Evolutionary conservation across 441 rosid species (phyloP).

Genomic region (Corymbia calophylla): DNA sequence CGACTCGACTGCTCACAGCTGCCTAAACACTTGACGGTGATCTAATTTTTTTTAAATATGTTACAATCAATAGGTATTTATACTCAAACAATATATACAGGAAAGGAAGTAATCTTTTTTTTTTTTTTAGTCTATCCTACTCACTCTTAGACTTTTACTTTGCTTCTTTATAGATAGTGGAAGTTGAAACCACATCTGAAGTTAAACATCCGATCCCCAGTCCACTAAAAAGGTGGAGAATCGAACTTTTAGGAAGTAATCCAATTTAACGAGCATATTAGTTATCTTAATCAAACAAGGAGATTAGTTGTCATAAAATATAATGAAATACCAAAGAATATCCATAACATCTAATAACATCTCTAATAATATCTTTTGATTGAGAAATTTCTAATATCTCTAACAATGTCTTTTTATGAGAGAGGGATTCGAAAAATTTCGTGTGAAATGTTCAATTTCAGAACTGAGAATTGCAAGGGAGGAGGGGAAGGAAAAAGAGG

Average conservation of each 20-base stretch:
- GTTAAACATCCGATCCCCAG: no score
- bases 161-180: no score
- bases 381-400: not conserved
- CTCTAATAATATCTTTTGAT: not conserved
- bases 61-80: not conserved
- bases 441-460: no score
- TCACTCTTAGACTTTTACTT: no score
- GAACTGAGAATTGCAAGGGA: no score
- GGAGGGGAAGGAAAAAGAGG: no score
- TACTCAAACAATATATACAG: not conserved
- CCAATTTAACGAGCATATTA: not conserved
- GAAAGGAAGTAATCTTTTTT: not conserved
- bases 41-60: not conserved
- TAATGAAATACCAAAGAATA: not conserved
- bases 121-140: no score
- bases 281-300: not conserved
- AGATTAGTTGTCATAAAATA: not conserved
- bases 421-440: no score
- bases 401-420: not conserved
- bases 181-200: no score
- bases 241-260: not conserved
- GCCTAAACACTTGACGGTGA: no score
- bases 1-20: no score
- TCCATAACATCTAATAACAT: not conserved
- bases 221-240: no score